Percentiles rank a stretch among this genome's conserved stretches.
Conservation (phyloP, 1,139 yeast species). For the Pneumocystis canis region DNA sequence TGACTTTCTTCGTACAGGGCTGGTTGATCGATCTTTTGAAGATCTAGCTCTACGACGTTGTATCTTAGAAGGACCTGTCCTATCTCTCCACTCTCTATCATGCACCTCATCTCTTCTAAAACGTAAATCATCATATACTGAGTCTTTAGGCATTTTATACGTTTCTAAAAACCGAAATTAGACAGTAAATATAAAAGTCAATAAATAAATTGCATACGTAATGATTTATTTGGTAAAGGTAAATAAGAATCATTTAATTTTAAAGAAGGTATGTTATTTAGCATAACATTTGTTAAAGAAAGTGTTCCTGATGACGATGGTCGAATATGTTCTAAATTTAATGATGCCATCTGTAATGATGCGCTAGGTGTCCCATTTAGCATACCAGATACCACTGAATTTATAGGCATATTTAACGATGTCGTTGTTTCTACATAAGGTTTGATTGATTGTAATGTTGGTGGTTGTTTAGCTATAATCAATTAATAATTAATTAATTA, state of each 20-base stretch:
- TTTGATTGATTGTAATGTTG: not conserved
- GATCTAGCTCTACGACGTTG: not conserved
- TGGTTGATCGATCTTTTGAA: not conserved
- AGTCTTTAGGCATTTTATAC: not conserved
- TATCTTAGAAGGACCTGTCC: not conserved
- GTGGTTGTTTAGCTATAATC: not conserved
- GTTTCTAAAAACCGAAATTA: not conserved
- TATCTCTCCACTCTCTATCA: not conserved
- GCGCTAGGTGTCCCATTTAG: not conserved
- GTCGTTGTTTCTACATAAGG: not conserved
- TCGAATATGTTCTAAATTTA: not conserved
- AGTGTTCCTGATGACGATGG: not conserved
- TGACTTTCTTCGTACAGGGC: not conserved
- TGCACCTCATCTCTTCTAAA: not conserved
- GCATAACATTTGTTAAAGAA: not conserved
- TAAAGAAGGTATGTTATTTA: not conserved
- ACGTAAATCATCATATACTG: not conserved
- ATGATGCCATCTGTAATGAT: not conserved
- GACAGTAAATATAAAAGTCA: not conserved
- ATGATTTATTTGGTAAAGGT: not conserved
- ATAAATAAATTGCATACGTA: not conserved
- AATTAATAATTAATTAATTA: not conserved
- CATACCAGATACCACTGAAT: not conserved
- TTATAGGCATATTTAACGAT: not conserved
- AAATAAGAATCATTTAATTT: not conserved